A percentile compares a stretch with the other conserved stretches of the same genome.
Evolutionary conservation across 2,329 filamentous ascomycete genomes (phyloP).

Genomic region (Truncatella angustata): DNA sequence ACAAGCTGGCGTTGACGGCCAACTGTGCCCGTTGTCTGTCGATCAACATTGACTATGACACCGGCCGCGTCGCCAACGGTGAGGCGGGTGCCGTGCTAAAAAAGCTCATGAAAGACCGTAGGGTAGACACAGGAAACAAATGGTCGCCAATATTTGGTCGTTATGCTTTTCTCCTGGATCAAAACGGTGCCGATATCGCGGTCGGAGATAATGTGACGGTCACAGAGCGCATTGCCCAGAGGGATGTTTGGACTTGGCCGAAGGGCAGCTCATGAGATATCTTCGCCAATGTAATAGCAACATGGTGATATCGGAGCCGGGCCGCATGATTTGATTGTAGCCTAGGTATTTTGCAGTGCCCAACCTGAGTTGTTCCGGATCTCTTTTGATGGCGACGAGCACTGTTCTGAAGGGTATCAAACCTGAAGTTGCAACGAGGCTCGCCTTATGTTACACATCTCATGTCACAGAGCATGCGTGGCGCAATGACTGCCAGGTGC

Average conservation of each 20-base stretch:
- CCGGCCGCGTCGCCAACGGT: slow-evolving; percentile 56
- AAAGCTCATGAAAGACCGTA: slow-evolving; percentile 66
- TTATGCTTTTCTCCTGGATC: slow-evolving; percentile 59
- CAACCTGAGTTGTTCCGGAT: too few species aligned
- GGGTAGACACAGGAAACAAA: slow-evolving; percentile 67
- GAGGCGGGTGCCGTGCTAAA: slow-evolving; percentile 64
- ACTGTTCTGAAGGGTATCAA: too few species aligned
- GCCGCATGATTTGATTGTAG: too few species aligned
- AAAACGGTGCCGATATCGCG: slow-evolving; percentile 30
- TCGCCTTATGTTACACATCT: too few species aligned
- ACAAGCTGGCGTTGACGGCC: slow-evolving; percentile 56
- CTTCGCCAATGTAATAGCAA: too few species aligned
- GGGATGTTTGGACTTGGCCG: slow-evolving; percentile 55
- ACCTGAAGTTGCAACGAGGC: too few species aligned
- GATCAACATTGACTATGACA: slow-evolving; percentile 70
- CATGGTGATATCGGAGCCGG: too few species aligned
- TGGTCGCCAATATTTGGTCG: slow-evolving; percentile 72
- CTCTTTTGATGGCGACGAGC: too few species aligned
- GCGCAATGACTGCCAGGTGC: neutral
- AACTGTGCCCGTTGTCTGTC: slow-evolving; percentile 70
- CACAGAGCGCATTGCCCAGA: slow-evolving; percentile 45
- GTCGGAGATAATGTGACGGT: slow-evolving; percentile 58
- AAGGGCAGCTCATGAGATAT: slow-evolving; percentile 10
- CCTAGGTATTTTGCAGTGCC: too few species aligned
- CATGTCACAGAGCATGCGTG: too few species aligned